Conservation (phyloP, 129 eudicot species). For the Saussurea involucrata region DNA sequence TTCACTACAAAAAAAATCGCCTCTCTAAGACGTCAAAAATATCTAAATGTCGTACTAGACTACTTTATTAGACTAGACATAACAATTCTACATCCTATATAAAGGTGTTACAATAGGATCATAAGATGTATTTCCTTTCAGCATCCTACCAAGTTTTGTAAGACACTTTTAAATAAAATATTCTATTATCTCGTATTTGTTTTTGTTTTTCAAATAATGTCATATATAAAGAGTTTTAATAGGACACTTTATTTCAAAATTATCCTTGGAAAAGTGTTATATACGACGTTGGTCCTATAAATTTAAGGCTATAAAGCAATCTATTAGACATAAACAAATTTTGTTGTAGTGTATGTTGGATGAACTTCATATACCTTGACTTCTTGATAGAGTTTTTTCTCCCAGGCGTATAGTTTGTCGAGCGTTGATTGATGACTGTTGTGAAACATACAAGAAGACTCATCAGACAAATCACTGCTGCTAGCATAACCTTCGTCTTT, state of each 20-base stretch:
- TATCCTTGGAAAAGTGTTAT: too few species aligned
- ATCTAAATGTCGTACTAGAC: background rate
- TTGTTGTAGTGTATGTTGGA: background rate
- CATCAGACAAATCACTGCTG: slow-evolving; percentile 76
- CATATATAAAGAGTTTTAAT: too few species aligned
- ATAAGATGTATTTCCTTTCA: too few species aligned
- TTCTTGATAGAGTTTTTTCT: slow-evolving; percentile 93
- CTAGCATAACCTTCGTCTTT: slow-evolving; percentile 73
- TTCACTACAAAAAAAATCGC: background rate
- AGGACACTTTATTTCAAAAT: too few species aligned
- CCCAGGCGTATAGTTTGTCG: slow-evolving; percentile 84
- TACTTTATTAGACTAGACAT: too few species aligned
- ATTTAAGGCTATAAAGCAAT: too few species aligned
- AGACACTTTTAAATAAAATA: too few species aligned
- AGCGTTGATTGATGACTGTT: slow-evolving; percentile 89
- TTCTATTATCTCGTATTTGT: too few species aligned
- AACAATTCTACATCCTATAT: background rate
- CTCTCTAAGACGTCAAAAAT: background rate
- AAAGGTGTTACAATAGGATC: background rate
- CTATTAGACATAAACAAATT: background rate
- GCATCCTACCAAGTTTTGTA: too few species aligned
- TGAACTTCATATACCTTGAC: slow-evolving; percentile 62
- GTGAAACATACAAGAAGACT: slow-evolving; percentile 54
- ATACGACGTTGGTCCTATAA: too few species aligned
- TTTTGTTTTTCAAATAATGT: too few species aligned